These are phyloP conservation scores for Diaporthe capsici DNA, from an alignment of 2,329 filamentous ascomycete species.

Conservation along the genomic window DNA sequence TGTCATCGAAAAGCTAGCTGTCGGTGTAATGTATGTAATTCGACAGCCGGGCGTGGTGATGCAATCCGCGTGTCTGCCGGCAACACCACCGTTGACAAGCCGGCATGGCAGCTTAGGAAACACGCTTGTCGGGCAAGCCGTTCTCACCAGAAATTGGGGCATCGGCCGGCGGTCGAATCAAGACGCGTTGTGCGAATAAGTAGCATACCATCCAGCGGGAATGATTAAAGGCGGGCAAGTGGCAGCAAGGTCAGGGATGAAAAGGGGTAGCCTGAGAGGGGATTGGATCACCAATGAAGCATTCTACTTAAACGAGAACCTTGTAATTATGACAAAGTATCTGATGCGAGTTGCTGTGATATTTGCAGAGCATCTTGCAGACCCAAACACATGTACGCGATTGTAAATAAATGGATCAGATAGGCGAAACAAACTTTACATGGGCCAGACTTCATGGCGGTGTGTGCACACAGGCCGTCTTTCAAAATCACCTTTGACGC, in stretches of 20 bases:
- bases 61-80: not conserved
- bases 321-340: not conserved
- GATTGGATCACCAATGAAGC: not conserved
- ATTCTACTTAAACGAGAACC: not conserved
- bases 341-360: not conserved
- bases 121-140: not conserved
- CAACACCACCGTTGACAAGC: not conserved
- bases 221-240: not conserved
- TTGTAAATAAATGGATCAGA: not conserved
- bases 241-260: constrained; percentile 34
- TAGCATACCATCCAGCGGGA: not conserved
- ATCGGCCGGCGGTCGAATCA: not conserved
- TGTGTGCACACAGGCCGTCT: not conserved
- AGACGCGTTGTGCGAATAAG: not conserved
- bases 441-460: not conserved
- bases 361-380: not conserved
- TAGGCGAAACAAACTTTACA: not conserved
- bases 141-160: not conserved
- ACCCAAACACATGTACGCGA: not conserved
- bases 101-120: not conserved
- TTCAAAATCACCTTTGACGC: not conserved
- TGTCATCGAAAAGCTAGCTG: not conserved
- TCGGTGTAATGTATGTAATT: not conserved
- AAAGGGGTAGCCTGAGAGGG: constrained; percentile 24
- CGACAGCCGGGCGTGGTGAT: not conserved